Percentiles rank a stretch among this genome's conserved stretches.
These are phyloP conservation scores for Irpex lacteus DNA, from an alignment of 1,284 basidiomycete species.

Conservation along the genomic window DNA sequence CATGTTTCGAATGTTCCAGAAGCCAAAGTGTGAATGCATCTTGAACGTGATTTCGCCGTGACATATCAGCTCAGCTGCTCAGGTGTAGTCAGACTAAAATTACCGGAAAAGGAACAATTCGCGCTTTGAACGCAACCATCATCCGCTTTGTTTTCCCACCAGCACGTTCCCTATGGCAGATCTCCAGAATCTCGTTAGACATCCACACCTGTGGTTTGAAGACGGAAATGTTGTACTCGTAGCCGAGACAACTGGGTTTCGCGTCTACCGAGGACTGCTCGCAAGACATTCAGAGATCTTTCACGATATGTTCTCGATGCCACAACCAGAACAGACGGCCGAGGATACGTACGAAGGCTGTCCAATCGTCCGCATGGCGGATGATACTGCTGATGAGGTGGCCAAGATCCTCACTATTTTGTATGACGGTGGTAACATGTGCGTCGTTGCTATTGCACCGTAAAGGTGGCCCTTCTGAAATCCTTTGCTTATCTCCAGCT, in stretches of 20 bases:
- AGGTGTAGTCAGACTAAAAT: no score
- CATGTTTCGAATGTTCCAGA: no score
- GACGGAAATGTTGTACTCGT: constrained; percentile 11
- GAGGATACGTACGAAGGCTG: constrained; percentile 1
- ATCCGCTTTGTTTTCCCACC: no score
- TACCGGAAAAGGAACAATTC: no score
- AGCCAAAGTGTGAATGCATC: no score
- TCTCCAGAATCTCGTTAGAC: no score
- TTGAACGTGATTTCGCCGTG: no score
- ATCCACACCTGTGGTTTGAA: background rate
- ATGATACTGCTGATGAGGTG: background rate
- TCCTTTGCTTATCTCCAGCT: no score
- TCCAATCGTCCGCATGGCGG: background rate
- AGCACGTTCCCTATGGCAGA: no score
- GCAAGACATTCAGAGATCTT: constrained; percentile 5
- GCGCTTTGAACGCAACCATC: no score
- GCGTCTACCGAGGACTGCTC: constrained; percentile 9
- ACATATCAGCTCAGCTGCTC: no score
- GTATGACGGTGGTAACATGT: background rate
- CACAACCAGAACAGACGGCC: background rate
- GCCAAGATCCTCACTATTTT: background rate
- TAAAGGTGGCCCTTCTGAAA: no score
- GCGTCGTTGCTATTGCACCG: background rate
- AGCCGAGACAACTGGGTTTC: constrained; percentile 9
- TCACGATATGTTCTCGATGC: constrained; percentile 4